These are phyloP conservation scores for Rostrohypoxylon terebratum DNA, from an alignment of 495 filamentous ascomycete species.

Conservation along the genomic window DNA sequence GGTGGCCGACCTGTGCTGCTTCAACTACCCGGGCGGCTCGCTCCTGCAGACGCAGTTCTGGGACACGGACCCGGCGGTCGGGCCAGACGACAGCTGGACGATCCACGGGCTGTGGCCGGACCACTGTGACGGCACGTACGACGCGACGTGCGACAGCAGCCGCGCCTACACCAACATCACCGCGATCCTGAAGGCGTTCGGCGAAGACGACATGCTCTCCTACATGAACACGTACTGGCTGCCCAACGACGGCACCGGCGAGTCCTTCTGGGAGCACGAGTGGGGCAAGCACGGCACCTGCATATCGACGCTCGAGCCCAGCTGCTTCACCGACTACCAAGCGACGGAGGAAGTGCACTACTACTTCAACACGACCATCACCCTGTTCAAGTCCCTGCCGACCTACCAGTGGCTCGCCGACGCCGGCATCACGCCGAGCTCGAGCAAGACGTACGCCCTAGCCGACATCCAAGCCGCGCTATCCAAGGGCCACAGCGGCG, in stretches of 20 bases:
- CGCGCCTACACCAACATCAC: constrained; percentile 77
- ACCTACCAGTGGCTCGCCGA: constrained; percentile 66
- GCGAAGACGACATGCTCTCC: constrained; percentile 59
- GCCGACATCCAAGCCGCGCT: constrained; percentile 72
- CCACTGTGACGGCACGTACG: constrained; percentile 80
- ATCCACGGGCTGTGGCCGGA: constrained; percentile 88
- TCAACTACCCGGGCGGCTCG: constrained; percentile 80
- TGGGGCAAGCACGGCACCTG: constrained; percentile 85
- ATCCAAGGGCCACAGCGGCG: constrained; percentile 63
- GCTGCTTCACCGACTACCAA: constrained; percentile 73
- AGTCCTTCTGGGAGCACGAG: constrained; percentile 82
- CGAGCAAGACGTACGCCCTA: constrained; percentile 69
- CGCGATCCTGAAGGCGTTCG: constrained; percentile 40
- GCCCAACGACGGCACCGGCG: constrained; percentile 63
- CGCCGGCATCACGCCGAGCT: constrained; percentile 72
- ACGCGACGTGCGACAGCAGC: constrained; percentile 71
- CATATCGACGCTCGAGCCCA: constrained; percentile 72
- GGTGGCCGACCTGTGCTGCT: constrained; percentile 73
- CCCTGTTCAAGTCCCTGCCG: constrained; percentile 66
- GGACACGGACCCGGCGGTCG: constrained; percentile 76
- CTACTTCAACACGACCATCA: constrained; percentile 66
- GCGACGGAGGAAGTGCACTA: constrained; percentile 65
- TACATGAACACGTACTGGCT: constrained; percentile 84
- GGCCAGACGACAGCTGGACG: constrained; percentile 81
- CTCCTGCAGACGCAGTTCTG: constrained; percentile 86